phyloP scores from a whole-genome alignment of 768 basidiomycete genomes.

The Pisolithus tinctorius region DNA sequence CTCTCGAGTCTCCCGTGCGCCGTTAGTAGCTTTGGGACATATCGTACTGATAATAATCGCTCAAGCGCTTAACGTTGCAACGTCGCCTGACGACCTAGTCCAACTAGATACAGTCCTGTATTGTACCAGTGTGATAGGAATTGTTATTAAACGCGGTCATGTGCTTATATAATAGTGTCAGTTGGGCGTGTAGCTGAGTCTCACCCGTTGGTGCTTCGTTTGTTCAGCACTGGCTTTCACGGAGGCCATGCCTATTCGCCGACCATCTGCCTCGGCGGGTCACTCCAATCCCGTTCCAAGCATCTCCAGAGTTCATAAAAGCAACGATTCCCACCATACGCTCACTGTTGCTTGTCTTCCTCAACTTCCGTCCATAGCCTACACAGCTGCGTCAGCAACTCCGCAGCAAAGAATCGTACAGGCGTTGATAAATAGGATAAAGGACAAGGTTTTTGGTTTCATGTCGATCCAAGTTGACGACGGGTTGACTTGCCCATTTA shows the following conservation, averaged over 20 bases:
- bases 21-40: too few species aligned
- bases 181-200: neutral
- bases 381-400: conserved; percentile 35
- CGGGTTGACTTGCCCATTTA: conserved; percentile 21
- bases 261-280: conserved; percentile 56
- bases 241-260: conserved; percentile 43
- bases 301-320: conserved; percentile 49
- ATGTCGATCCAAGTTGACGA: neutral
- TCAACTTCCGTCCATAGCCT: conserved; percentile 31
- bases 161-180: conserved; percentile 20
- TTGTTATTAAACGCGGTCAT: too few species aligned
- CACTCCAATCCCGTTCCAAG: conserved; percentile 27
- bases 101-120: too few species aligned
- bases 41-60: too few species aligned
- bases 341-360: conserved; percentile 23
- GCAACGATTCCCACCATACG: conserved; percentile 54
- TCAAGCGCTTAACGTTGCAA: too few species aligned
- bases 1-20: too few species aligned
- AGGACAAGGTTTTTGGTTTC: conserved; percentile 56
- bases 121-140: too few species aligned
- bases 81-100: too few species aligned
- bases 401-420: conserved; percentile 81
- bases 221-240: conserved; percentile 19
- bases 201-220: conserved; percentile 3
- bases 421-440: conserved; percentile 72